phyloP scores from a whole-genome alignment of 2,329 filamentous ascomycete species.

The Xylaria sp. region DNA sequence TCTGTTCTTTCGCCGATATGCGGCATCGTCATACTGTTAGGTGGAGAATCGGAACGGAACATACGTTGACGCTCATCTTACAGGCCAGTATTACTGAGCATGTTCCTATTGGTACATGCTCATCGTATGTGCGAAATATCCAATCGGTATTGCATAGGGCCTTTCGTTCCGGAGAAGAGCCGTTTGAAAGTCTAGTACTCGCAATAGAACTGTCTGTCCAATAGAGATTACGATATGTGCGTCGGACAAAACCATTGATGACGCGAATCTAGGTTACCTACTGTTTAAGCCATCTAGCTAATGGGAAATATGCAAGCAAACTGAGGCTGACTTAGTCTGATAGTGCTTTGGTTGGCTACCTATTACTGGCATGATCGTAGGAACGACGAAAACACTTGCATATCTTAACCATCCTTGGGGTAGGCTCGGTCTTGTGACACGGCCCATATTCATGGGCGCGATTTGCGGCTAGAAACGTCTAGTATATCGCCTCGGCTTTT shows the following conservation, averaged over 20 bases:
- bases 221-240: not conserved
- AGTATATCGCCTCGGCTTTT: conserved; percentile 18
- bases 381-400: conserved; percentile 14
- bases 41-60: not conserved
- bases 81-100: not conserved
- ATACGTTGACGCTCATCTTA: not conserved
- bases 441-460: conserved; percentile 13
- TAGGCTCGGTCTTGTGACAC: not conserved
- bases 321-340: not conserved
- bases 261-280: not conserved
- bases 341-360: conserved; percentile 1
- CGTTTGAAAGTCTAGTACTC: not conserved
- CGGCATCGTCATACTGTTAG: not conserved
- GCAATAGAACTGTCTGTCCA: not conserved
- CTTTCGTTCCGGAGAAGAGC: conserved; percentile 2
- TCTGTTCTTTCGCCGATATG: not conserved
- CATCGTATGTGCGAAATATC: not conserved
- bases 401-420: conserved; percentile 5
- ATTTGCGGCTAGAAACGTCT: conserved; percentile 1
- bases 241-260: not conserved
- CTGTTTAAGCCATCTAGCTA: not conserved
- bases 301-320: conserved; percentile 9
- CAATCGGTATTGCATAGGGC: not conserved
- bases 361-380: conserved; percentile 2
- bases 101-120: not conserved